Base-by-base conservation (phyloP, 2,329 filamentous ascomycete species). In the Trichoderma breve region DNA sequence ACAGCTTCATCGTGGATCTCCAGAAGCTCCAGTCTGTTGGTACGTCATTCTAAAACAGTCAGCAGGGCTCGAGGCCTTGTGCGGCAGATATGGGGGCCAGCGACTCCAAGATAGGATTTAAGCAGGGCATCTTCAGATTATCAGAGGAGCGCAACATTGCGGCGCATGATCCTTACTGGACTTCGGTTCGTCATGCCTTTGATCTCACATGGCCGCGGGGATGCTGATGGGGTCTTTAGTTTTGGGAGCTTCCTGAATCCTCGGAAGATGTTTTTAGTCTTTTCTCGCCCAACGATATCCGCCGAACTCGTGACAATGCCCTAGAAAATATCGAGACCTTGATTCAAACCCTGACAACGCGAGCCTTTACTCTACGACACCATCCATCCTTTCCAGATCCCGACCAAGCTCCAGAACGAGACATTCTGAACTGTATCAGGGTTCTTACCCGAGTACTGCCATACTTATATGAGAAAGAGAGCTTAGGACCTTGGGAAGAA, bases 61-160 rank as follows among this genome's bases (percentile, higher is more conserved):
- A 70, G 61, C 51, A 70, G 43, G 71, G 71, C 67, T 55, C 70
- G 39, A 70, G 73, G 74, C 76, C 76, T 79, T 76, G 74, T 76
- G 73, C 76, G 74, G 73, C 76, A 78, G 75, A 75, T 57, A 99
- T 99, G 96, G 96, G 96, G 83, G 95, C 95, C 80, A 98, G 95
- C 84, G 95, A 98, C 85, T 98, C 95, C 79, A 98, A 98, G 88
- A 91, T 98, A 80, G 94, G 95, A 80, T 98, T 99, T 88, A 98
- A 98, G 84, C 93, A 97, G 84, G 95, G 95, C 83, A 97, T 98
- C 85, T 98, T 98, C 86, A 91, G 93, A 80, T 90, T 99, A 73
- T 96, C 94, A n/a, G 94, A 97, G 81, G 92, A 97, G 81, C 90
- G 91, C 76, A 88, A 93, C 80, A 98, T 98, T 79, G 88, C 94